Evolutionary conservation across 2,329 filamentous ascomycete species (phyloP).

Genomic region (Colletotrichum gloeosporioides): DNA sequence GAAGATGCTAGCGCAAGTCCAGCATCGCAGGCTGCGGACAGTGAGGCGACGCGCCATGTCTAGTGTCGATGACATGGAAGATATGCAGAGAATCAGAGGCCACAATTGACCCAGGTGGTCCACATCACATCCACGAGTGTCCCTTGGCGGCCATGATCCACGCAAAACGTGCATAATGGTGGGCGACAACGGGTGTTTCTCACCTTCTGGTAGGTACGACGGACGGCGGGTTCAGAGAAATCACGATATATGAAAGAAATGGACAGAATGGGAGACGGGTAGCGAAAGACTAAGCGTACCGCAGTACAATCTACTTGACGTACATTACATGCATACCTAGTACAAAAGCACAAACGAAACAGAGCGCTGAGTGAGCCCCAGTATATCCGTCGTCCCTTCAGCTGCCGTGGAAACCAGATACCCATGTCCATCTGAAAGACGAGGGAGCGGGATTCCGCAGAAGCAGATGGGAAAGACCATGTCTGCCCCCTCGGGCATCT

Average conservation of each 20-base stretch:
- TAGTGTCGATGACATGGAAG: not conserved
- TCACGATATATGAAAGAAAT: not conserved
- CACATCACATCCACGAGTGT: not conserved
- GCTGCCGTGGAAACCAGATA: not conserved
- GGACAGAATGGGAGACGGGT: not conserved
- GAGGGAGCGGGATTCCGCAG: not conserved
- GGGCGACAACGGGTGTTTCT: not conserved
- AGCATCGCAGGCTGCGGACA: not conserved
- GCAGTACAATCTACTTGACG: not conserved
- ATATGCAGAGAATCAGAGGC: not conserved
- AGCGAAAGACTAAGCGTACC: not conserved
- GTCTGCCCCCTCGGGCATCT: not conserved
- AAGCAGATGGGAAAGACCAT: not conserved
- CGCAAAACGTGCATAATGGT: slow-evolving; percentile 1
- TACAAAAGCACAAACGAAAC: not conserved
- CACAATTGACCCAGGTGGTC: not conserved
- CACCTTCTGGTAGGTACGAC: not conserved
- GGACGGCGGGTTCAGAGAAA: not conserved
- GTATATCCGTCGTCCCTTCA: not conserved
- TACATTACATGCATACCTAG: not conserved
- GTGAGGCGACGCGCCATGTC: not conserved
- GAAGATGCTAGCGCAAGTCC: not conserved
- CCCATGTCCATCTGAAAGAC: not conserved
- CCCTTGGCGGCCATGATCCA: not conserved
- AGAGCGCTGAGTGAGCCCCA: not conserved